These are phyloP conservation scores for Boletus subcaerulescens DNA, from an alignment of 768 basidiomycete genomes.

Conservation along the genomic window DNA sequence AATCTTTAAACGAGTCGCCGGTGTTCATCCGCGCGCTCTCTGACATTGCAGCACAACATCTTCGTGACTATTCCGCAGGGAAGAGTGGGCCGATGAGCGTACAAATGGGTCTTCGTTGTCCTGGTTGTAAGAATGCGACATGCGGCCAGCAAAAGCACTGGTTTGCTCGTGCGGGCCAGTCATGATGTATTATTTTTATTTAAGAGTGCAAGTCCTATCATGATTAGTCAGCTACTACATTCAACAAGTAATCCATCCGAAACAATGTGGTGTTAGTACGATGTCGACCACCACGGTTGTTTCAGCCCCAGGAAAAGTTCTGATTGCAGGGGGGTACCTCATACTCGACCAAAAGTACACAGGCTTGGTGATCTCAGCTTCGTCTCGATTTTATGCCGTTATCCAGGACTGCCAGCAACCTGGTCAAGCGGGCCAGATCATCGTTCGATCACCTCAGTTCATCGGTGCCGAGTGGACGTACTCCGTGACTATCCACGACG, in stretches of 20 bases:
- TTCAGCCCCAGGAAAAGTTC: slow-evolving; percentile 93
- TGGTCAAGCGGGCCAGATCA: slow-evolving; percentile 43
- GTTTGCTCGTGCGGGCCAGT: slow-evolving; percentile 74
- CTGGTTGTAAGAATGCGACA: slow-evolving; percentile 86
- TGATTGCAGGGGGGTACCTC: slow-evolving; percentile 94
- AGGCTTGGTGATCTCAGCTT: slow-evolving; percentile 88
- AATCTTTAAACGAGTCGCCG: slow-evolving; percentile 92
- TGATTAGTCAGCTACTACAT: slow-evolving; percentile 28
- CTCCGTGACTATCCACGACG: slow-evolving; percentile 40
- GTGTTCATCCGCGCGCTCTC: slow-evolving; percentile 94
- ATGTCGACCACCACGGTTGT: slow-evolving; percentile 64
- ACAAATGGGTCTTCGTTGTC: slow-evolving; percentile 87
- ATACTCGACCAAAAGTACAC: slow-evolving; percentile 86
- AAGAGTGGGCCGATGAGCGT: slow-evolving; percentile 61
- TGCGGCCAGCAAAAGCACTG: slow-evolving; percentile 87
- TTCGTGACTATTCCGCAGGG: slow-evolving; percentile 59
- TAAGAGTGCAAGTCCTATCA: neutral
- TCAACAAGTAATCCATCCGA: neutral
- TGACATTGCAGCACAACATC: slow-evolving; percentile 81
- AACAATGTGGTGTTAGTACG: neutral
- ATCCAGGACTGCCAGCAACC: slow-evolving; percentile 39
- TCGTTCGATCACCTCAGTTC: slow-evolving; percentile 91
- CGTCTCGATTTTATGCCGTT: slow-evolving; percentile 90
- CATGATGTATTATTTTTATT: slow-evolving; percentile 26
- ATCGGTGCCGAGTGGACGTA: slow-evolving; percentile 77